Conservation (phyloP, 2,329 filamentous ascomycete species). For the Tolypocladium guangdongense region DNA sequence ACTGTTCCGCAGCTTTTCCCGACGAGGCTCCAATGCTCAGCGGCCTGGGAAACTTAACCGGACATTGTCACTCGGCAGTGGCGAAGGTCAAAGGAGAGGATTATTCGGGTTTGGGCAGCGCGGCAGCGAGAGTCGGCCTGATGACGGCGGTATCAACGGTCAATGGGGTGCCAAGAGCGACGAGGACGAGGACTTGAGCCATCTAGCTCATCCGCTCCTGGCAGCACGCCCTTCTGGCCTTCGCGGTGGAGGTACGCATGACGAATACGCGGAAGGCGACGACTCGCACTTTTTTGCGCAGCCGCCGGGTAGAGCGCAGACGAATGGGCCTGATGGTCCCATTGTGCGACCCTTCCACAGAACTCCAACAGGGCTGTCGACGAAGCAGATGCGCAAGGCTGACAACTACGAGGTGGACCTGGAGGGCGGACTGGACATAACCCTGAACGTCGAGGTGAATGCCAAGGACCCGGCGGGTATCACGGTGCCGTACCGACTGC, state of each 20-base stretch:
- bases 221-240: constrained; percentile 19
- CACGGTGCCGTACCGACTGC: constrained; percentile 74
- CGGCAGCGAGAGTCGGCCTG: constrained; percentile 25
- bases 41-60: constrained; percentile 36
- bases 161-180: constrained; percentile 37
- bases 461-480: constrained; percentile 77
- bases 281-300: constrained; percentile 44
- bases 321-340: constrained; percentile 13
- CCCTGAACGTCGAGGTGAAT: constrained; percentile 81
- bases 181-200: constrained; percentile 19
- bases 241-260: constrained; percentile 29
- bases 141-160: constrained; percentile 46
- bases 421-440: constrained; percentile 75
- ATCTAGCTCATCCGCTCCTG: constrained; percentile 8
- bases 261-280: constrained; percentile 44
- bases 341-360: constrained; percentile 45
- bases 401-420: constrained; percentile 57
- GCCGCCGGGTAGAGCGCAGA: constrained; percentile 20
- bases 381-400: constrained; percentile 46
- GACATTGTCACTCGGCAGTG: constrained; percentile 50
- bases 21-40: constrained; percentile 23
- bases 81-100: constrained; percentile 32
- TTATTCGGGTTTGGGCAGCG: constrained; percentile 32
- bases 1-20: constrained; percentile 33
- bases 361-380: constrained; percentile 56